Percentiles rank a stretch among this genome's conserved stretches.
Evolutionary conservation across 2,329 filamentous ascomycete genomes (phyloP).

Genomic region (Xylaria sp.): DNA sequence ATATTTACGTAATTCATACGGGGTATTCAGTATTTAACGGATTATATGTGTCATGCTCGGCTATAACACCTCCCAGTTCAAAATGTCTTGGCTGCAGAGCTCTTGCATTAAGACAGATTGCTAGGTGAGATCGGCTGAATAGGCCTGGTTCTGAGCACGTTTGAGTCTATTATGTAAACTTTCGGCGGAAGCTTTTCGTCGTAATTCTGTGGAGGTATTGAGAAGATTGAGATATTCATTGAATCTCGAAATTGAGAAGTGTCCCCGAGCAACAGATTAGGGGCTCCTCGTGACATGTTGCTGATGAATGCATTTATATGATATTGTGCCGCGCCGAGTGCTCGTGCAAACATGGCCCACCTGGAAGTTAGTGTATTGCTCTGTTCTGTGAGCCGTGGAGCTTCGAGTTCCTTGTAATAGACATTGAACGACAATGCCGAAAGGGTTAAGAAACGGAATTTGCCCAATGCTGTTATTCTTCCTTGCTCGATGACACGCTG

Average conservation of each 20-base stretch:
- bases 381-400: background rate
- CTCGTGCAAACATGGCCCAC: background rate
- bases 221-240: background rate
- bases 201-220: background rate
- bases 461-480: background rate
- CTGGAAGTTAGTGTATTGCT: background rate
- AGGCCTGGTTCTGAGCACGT: constrained; percentile 25
- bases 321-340: background rate
- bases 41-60: background rate
- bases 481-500: background rate
- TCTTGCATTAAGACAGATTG: constrained; percentile 10
- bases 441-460: background rate
- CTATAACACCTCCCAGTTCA: background rate
- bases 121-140: constrained; percentile 23
- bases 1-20: background rate
- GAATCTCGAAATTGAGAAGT: background rate
- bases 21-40: background rate
- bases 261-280: background rate
- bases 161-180: constrained; percentile 29
- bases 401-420: background rate
- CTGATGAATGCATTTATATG: background rate
- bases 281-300: background rate
- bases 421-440: background rate
- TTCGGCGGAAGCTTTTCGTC: background rate
- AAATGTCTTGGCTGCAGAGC: constrained; percentile 25